Conservation (phyloP, 1,284 basidiomycete species). For the Ceratobasidium sp. region DNA sequence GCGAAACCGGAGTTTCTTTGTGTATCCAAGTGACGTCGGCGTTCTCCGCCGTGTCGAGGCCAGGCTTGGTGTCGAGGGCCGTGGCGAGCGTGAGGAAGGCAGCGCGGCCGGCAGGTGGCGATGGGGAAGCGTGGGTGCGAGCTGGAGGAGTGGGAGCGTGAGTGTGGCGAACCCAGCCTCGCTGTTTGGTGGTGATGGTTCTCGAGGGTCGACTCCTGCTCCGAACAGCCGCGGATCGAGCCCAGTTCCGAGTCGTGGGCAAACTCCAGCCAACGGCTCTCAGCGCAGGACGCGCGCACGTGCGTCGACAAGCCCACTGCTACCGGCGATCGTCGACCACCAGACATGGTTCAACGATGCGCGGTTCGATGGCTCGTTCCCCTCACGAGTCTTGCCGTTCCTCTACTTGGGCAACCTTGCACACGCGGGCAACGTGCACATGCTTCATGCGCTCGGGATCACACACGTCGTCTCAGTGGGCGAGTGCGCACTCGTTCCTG, state of each 20-base stretch:
- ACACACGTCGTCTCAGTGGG: conserved; percentile 98
- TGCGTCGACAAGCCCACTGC: conserved; percentile 69
- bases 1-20: conserved; percentile 77
- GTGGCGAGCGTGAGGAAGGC: conserved; percentile 44
- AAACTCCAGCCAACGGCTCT: background rate
- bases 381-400: conserved; percentile 90
- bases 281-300: conserved; percentile 58
- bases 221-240: conserved; percentile 40
- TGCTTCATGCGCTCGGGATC: conserved; percentile 95
- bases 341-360: conserved; percentile 91
- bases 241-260: conserved; percentile 38
- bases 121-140: conserved; percentile 42
- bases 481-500: conserved; percentile 80
- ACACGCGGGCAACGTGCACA: conserved; percentile 92
- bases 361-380: conserved; percentile 94
- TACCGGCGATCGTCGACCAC: conserved; percentile 70
- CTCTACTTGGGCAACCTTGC: conserved; percentile 96
- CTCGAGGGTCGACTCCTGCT: conserved; percentile 41
- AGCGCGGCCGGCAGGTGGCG: conserved; percentile 46
- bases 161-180: conserved; percentile 15
- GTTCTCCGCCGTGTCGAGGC: conserved; percentile 79
- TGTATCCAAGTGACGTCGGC: conserved; percentile 82
- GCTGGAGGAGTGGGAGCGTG: conserved; percentile 31
- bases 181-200: conserved; percentile 19
- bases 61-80: conserved; percentile 52